Conservation (phyloP, 2,329 filamentous ascomycete genomes). For the Alternaria infectoria region DNA sequence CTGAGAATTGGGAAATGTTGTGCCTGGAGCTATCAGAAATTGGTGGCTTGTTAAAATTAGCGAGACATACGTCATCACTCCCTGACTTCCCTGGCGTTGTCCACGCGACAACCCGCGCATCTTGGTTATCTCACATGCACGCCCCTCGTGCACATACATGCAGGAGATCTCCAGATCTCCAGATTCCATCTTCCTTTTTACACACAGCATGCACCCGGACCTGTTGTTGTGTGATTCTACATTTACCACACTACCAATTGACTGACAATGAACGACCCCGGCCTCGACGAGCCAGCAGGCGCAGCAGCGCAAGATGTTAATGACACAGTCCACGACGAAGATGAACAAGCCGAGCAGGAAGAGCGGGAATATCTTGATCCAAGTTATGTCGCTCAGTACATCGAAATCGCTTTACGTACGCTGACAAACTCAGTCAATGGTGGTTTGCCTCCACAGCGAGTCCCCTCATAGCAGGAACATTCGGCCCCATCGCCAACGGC, state of each 20-base stretch:
- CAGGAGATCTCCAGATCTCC: background rate
- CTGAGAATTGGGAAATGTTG: too few relatives aligned
- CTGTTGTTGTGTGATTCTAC: background rate
- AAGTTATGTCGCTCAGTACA: conserved; percentile 35
- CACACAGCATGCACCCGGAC: background rate
- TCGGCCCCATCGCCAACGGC: conserved; percentile 62
- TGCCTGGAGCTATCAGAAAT: background rate
- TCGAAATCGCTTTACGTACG: background rate
- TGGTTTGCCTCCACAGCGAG: conserved; percentile 67
- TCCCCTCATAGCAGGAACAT: conserved; percentile 62
- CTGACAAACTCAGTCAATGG: conserved; percentile 55
- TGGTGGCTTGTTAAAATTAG: conserved; percentile 5
- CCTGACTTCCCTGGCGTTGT: conserved; percentile 1
- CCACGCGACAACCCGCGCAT: conserved; percentile 8
- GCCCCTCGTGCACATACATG: conserved; percentile 1
- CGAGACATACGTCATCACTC: conserved; percentile 11
- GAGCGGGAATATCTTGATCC: conserved; percentile 54
- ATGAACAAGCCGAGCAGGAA: conserved; percentile 47
- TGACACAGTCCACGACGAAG: conserved; percentile 38
- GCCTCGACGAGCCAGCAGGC: conserved; percentile 57
- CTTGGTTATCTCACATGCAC: conserved; percentile 12
- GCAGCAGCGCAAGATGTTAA: conserved; percentile 56
- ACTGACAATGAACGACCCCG: conserved; percentile 55
- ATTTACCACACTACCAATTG: background rate
- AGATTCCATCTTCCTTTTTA: background rate